These are phyloP conservation scores for Rhodomyrtus tomentosa DNA, from an alignment of 345 rosid species.

Conservation along the genomic window DNA sequence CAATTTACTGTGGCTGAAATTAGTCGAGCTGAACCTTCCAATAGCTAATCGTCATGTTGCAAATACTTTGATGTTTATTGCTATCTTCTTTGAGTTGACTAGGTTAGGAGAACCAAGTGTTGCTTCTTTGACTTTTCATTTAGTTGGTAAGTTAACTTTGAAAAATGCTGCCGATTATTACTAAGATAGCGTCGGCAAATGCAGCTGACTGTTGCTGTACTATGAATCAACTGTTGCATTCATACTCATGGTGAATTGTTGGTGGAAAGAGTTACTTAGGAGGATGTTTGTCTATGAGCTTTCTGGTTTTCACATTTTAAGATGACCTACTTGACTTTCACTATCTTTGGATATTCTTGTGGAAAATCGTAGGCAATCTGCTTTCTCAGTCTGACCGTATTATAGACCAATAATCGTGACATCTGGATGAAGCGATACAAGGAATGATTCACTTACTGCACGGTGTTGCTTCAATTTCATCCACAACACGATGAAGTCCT, in stretches of 20 bases:
- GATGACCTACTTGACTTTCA: neutral
- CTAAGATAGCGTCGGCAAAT: neutral
- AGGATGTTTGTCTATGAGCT: neutral
- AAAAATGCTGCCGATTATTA: neutral
- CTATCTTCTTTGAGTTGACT: neutral
- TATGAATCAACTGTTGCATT: neutral
- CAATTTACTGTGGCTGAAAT: neutral
- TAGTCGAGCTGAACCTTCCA: neutral
- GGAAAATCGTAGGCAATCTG: neutral
- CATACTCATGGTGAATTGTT: neutral
- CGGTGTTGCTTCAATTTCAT: neutral
- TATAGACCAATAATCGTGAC: neutral
- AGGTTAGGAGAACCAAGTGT: neutral
- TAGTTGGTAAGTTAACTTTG: neutral
- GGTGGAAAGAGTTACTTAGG: neutral
- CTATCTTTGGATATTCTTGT: neutral
- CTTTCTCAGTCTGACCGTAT: neutral
- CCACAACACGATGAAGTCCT: neutral
- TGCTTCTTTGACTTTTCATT: neutral
- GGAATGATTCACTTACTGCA: neutral
- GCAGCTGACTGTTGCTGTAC: neutral
- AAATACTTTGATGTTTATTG: neutral
- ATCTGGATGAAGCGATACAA: neutral
- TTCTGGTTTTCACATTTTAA: neutral
- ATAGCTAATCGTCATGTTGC: neutral